Percentiles rank a stretch among this genome's conserved stretches.
Conservation (phyloP, 106 monocot species). For the Allium fistulosum region DNA sequence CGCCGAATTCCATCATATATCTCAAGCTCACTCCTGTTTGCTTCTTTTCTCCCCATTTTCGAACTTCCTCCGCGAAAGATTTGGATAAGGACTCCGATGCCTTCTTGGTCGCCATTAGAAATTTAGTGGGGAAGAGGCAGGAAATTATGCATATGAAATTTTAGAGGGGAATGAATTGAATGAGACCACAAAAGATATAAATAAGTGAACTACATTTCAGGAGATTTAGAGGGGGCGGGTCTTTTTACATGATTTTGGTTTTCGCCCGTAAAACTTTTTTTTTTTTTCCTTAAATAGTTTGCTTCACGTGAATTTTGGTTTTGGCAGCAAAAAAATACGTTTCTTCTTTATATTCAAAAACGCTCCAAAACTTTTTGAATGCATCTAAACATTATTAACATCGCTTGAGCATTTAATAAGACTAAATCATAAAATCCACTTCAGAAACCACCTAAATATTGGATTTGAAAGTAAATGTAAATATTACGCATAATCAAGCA, state of each 20-base stretch:
- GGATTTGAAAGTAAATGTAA: too few species aligned
- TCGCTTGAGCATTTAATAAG: too few species aligned
- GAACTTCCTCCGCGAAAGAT: conserved; percentile 59
- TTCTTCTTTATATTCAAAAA: too few species aligned
- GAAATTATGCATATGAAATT: background rate
- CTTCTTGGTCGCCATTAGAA: conserved; percentile 40
- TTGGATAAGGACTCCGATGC: conserved; percentile 42
- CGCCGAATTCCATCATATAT: conserved; percentile 94
- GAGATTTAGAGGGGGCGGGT: background rate
- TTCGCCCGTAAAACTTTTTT: too few species aligned
- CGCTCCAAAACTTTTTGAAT: too few species aligned
- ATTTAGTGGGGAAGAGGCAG: background rate
- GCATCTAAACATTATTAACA: too few species aligned
- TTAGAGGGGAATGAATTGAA: background rate
- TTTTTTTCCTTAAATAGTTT: too few species aligned
- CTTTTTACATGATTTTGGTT: background rate
- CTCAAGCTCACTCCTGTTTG: conserved; percentile 80
- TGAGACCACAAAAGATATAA: background rate
- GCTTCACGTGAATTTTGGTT: too few species aligned
- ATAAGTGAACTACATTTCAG: background rate
- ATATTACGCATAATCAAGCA: too few species aligned
- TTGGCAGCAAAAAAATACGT: too few species aligned
- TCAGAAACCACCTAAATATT: too few species aligned
- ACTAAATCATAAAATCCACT: too few species aligned
- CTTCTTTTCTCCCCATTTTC: conserved; percentile 71